Base-by-base conservation (phyloP, 2,329 filamentous ascomycete genomes). In the Aspergillus hiratsukae region DNA sequence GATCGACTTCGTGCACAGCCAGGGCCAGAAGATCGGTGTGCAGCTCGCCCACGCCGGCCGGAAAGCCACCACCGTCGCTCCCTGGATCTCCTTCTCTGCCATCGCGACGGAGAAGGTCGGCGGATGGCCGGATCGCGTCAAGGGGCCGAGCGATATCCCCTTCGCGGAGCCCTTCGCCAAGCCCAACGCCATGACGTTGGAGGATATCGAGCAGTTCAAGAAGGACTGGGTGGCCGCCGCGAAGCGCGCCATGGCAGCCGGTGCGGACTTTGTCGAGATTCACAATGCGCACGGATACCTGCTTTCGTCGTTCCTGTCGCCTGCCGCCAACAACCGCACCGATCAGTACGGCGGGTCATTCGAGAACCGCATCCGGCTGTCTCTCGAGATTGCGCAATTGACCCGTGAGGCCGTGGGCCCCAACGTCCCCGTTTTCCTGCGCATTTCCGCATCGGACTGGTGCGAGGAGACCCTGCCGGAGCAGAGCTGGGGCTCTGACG, bases 241-340 rank as follows among this genome's bases (percentile, higher is more conserved):
- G 0, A 77, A 79, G 61, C 76, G 86, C 40, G 82, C 90, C 1
- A 72, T 92, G 4, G 77, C 83, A 59, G 87, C 85, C 1, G 91
- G 90, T 0, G 83, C 90, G 50, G 90, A 96, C 68, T 82, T 86
- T 7, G 85, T 95, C 57, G 90, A 95, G 71, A 84, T 95, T 51
- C 90, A 94, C 75, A 83, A 81, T 63, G 90, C 89, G 0, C 90
- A 94, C 66, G 89, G 90, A 0, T 94, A 92, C 68, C 80, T 94
- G 0, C 75, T 93, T 0, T 84, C 86, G 64, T 75, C 78, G 1
- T 94, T 93, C 77, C 58, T 91, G 3, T 86, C 83, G 0, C 88
- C 89, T 0, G 81, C 81, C 0, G 79, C 80, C n/a, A 94, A 94
- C 73, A 76, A 83, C 51, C 81, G 90, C 17, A 88, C 78, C 0